phyloP scores from a whole-genome alignment of 2,329 filamentous ascomycete genomes.

The Tolypocladium album region DNA sequence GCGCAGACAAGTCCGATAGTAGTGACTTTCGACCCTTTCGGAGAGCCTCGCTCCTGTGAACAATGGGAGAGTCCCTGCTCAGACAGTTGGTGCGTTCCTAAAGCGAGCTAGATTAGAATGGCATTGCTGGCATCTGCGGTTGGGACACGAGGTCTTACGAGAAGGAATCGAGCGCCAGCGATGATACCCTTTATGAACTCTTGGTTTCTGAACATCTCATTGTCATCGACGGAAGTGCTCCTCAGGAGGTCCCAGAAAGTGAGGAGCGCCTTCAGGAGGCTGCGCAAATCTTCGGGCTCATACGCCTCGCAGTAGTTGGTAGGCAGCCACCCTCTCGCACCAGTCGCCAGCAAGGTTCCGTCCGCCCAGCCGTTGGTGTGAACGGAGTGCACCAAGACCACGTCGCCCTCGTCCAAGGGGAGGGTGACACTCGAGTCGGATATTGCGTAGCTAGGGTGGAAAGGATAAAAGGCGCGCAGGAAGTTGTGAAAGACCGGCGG shows the following conservation, averaged over 20 bases:
- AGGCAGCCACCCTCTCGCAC: slow-evolving; percentile 86
- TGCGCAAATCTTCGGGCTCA: slow-evolving; percentile 77
- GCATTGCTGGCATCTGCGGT: neutral
- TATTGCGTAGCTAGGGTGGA: slow-evolving; percentile 67
- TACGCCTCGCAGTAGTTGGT: slow-evolving; percentile 98
- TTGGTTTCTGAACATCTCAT: slow-evolving; percentile 75
- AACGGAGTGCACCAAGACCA: slow-evolving; percentile 89
- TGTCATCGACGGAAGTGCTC: slow-evolving; percentile 64
- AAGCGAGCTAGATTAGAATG: neutral
- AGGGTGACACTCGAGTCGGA: slow-evolving; percentile 82
- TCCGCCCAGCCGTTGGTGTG: slow-evolving; percentile 99
- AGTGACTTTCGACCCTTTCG: slow-evolving; percentile 77
- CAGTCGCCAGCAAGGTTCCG: slow-evolving; percentile 77
- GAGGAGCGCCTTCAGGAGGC: slow-evolving; percentile 72
- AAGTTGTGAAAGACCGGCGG: slow-evolving; percentile 83
- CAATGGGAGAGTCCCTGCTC: slow-evolving; percentile 65
- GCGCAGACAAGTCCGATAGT: slow-evolving; percentile 75
- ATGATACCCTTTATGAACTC: slow-evolving; percentile 93
- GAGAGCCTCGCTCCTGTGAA: slow-evolving; percentile 66
- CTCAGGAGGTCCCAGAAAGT: slow-evolving; percentile 88
- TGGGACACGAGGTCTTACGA: slow-evolving; percentile 49
- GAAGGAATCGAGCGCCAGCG: slow-evolving; percentile 77
- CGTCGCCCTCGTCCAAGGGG: slow-evolving; percentile 79
- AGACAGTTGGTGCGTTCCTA: slow-evolving; percentile 84
- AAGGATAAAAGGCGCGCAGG: slow-evolving; percentile 86